Percentiles rank a stretch among this genome's conserved stretches.
Conservation (phyloP, 2,329 filamentous ascomycete species). For the Sporothrix dimorphospora region DNA sequence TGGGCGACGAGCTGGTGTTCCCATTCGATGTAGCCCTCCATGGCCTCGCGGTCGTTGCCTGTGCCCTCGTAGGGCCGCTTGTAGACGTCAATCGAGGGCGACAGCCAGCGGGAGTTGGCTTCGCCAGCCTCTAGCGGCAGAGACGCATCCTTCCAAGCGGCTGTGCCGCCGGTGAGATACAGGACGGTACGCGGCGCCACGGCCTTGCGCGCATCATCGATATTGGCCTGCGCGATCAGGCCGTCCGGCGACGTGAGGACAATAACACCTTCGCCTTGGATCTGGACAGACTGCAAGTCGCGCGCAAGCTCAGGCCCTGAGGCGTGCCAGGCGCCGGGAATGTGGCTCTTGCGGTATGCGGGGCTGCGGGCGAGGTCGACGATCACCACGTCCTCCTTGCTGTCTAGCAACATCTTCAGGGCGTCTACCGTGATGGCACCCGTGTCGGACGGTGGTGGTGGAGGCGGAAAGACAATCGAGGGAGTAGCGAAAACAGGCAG, state of each 20-base stretch:
- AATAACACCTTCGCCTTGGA: background rate
- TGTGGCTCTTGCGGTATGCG: slow-evolving; percentile 23
- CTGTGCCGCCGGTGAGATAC: slow-evolving; percentile 9
- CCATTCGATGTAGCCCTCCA: slow-evolving; percentile 29
- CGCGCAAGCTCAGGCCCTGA: slow-evolving; percentile 23
- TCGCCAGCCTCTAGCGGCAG: background rate
- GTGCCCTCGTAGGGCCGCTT: slow-evolving; percentile 29
- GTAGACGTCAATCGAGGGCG: slow-evolving; percentile 22
- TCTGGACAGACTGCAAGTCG: background rate
- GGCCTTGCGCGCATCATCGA: slow-evolving; percentile 3
- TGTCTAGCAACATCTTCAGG: background rate
- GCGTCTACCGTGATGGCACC: background rate
- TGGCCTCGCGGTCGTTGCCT: slow-evolving; percentile 25
- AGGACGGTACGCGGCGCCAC: background rate
- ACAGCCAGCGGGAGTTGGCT: slow-evolving; percentile 17
- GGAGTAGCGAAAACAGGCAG: background rate
- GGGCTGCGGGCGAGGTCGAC: slow-evolving; percentile 28
- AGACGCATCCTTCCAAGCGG: background rate
- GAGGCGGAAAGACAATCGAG: background rate
- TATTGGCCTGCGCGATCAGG: slow-evolving; percentile 3
- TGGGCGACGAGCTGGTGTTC: slow-evolving; percentile 29
- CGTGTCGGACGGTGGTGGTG: background rate
- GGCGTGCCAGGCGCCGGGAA: slow-evolving; percentile 24
- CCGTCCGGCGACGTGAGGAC: slow-evolving; percentile 26
- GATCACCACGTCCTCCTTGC: background rate